Conservation (phyloP, 495 filamentous ascomycete genomes). For the Geopyxis carbonaria region DNA sequence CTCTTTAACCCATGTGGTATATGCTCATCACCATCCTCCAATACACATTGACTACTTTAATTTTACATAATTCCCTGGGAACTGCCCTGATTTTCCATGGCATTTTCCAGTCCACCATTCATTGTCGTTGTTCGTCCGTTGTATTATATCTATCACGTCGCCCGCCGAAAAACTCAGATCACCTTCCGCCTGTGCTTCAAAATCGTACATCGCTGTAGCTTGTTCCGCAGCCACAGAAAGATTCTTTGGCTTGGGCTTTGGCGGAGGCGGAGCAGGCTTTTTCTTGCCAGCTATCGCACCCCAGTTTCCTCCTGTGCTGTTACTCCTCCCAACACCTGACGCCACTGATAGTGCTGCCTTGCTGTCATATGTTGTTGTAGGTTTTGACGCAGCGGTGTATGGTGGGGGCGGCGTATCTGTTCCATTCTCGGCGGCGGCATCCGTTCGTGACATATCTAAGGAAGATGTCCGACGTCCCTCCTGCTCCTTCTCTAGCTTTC, state of each 20-base stretch:
- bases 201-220: constrained; percentile 79
- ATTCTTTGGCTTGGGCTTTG: constrained; percentile 70
- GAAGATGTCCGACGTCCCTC: constrained; percentile 18
- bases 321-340: constrained; percentile 33
- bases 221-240: constrained; percentile 58
- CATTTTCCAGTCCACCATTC: constrained; percentile 91
- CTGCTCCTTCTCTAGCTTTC: constrained; percentile 17
- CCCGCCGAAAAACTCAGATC: constrained; percentile 84
- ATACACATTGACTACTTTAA: constrained; percentile 6
- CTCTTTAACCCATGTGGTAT: too few relatives aligned
- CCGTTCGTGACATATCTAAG: constrained; percentile 16
- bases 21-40: too few relatives aligned
- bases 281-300: constrained; percentile 58
- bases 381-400: constrained; percentile 32
- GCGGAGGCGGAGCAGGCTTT: constrained; percentile 71
- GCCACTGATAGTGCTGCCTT: constrained; percentile 8
- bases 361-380: background rate
- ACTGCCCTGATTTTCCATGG: constrained; percentile 67
- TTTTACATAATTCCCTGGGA: constrained; percentile 58
- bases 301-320: constrained; percentile 34
- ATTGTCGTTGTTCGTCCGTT: constrained; percentile 67
- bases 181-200: constrained; percentile 85
- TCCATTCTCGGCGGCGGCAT: constrained; percentile 26
- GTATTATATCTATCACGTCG: constrained; percentile 76
- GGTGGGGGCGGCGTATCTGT: constrained; percentile 53